These are phyloP conservation scores for Fusarium miscanthi DNA, from an alignment of 2,329 filamentous ascomycete species.

Conservation along the genomic window DNA sequence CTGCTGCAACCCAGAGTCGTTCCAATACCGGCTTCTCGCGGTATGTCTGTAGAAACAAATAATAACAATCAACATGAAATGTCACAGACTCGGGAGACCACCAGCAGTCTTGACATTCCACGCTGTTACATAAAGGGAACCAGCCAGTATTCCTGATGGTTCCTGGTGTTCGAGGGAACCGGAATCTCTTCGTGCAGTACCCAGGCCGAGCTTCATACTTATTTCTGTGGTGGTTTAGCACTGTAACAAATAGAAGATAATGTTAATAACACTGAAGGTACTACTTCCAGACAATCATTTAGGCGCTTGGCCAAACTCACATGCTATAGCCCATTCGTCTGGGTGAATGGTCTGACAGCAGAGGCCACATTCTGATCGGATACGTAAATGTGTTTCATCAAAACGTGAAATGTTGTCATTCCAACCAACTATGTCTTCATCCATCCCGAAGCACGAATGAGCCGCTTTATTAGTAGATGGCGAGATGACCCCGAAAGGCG, in stretches of 20 bases:
- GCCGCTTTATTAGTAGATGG: too few relatives aligned
- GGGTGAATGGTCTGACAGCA: not conserved
- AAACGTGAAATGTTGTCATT: not conserved
- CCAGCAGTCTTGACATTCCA: not conserved
- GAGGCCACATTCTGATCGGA: not conserved
- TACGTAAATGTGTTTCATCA: not conserved
- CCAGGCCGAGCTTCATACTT: not conserved
- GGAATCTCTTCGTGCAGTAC: not conserved
- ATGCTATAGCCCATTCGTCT: not conserved
- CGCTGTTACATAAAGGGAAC: not conserved
- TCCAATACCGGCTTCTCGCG: not conserved
- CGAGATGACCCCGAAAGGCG: not conserved
- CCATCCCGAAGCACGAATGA: not conserved
- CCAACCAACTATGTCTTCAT: not conserved
- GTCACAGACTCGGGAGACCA: not conserved
- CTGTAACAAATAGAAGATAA: not conserved
- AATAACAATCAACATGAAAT: not conserved
- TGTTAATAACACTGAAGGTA: not conserved
- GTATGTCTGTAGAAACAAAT: not conserved
- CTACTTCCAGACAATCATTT: not conserved
- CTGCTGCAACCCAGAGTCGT: not conserved
- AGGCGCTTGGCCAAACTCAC: not conserved
- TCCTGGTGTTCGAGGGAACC: not conserved
- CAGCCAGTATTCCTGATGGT: not conserved
- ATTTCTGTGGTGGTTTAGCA: not conserved